Evolutionary conservation across 2,329 filamentous ascomycete genomes (phyloP), one percentile per base, ranked within the genome.

Genomic region (Hypoxylon sp.): DNA sequence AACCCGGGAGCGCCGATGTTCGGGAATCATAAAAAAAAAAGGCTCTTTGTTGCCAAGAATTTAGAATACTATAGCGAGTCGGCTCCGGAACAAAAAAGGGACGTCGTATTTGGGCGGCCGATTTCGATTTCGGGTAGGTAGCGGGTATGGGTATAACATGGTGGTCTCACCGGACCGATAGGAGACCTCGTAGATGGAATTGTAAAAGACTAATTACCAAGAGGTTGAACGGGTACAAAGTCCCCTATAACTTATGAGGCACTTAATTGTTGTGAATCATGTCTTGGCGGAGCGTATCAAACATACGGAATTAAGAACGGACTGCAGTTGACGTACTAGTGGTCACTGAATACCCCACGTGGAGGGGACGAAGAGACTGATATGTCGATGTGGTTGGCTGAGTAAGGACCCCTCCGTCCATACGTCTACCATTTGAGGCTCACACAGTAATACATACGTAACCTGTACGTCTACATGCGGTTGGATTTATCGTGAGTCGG

Each of bases 311-410:
- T 51, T 22, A 56, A 46, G 53, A 37, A 3, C 9, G 50, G 29
- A 13, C 14, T 19, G 22, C 22, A 26, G 35, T 42, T 31, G 56
- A 55, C 48, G 24, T 51, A 13, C 47, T 39, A 48, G 19, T 48
- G 46, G 59, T 65, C 62, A 65, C 62, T 55, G 17, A 61, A 57
- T 37, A 57, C 66, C 66, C 59, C 69, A 71, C 66, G 69, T 71
- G 69, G 66, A 65, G 50, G 54, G 46, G 58, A 26, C 3, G 22
- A 11, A 57, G 17, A 51, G 10, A 19, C 47, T 37, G 33, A 58
- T 57, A 64, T 42, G 63, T 39, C 29, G 10, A 47, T 48, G 56
- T 59, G 55, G 66, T 67, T 71, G 63, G 66, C 66, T 71, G 69
- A 71, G 66, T 71, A 66, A 71, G 66, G 35, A 6, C 52, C 59